Percentiles rank a stretch among this genome's conserved stretches.
Evolutionary conservation across 345 rosid genomes (phyloP).

Genomic region (Citrus maxima): DNA sequence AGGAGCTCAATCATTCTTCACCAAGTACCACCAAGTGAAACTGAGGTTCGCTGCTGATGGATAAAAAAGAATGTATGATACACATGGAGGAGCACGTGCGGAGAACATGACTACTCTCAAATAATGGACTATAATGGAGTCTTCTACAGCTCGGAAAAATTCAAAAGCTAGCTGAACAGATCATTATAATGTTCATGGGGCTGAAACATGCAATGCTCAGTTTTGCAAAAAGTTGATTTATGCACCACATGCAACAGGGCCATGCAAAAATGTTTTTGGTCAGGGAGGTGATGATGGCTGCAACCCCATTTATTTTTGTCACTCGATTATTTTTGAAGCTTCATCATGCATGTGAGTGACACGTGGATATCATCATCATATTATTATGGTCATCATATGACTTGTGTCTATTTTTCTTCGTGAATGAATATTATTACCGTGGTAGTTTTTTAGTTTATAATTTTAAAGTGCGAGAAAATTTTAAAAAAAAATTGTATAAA

Average conservation of each 20-base stretch:
- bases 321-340: neutral
- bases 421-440: neutral
- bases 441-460: accelerated
- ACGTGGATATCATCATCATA: neutral
- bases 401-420: neutral
- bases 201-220: too few species aligned
- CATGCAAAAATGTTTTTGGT: neutral
- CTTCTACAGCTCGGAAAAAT: too few species aligned
- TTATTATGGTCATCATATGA: neutral
- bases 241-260: neutral
- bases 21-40: neutral
- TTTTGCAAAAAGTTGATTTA: neutral
- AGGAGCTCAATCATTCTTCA: neutral
- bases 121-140: slow-evolving; percentile 7
- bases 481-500: too few species aligned
- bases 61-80: slow-evolving; percentile 2
- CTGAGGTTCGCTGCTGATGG: neutral
- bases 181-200: neutral
- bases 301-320: neutral
- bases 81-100: slow-evolving; percentile 15
- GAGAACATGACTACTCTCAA: slow-evolving; percentile 13
- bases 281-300: neutral
- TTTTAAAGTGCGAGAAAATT: too few species aligned
- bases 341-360: neutral
- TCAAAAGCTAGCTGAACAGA: neutral